Base-by-base conservation (phyloP, 2,329 filamentous ascomycete genomes). In the Fusarium algeriense region DNA sequence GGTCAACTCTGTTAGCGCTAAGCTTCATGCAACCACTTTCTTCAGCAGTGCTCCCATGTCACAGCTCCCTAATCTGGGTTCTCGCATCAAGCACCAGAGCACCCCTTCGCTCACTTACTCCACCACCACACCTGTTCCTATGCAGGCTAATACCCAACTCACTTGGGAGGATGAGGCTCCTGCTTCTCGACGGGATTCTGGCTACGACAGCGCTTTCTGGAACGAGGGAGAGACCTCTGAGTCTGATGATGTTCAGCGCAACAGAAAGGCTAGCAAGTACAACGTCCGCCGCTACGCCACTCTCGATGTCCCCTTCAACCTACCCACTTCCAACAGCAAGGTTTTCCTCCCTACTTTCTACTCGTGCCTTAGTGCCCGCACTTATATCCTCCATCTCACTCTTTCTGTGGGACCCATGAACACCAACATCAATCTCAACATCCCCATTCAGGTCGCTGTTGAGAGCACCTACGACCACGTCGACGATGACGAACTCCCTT, bases 291-390 rank as follows among this genome's bases (percentile, higher is more conserved):
- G 87, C 74, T 79, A 80, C 2, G 77, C 86, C 1, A 78, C 78
- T 7, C 69, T 89, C 13, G 78, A 82, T 44, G 75, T 90, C 2
- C 86, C 87, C 2, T 79, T 90, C 63, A 75, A 78, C 19, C 76
- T 89, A 35, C 85, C 87, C 7, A 77, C 80, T 12, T 76, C 78
- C 32, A 84, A 83, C 77, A 85, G 82, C 74, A 87, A 85, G 76
- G 80, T 84, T 12, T 87, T 89, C 70, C 68, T 89, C 26, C 88
- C 88, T 1, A 86, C 86, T 8, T 90, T 89, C 75, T 86, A 89
- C 79, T 86, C 85, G 12, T 90, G 88, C 80, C 84, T 89, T 76
- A 80, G 83, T 40, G 86, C 86, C 11, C 85, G 88, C 30, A 83
- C 84, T n/a, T 90, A 90, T 77, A 82, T 84, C 7, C 75, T 89